phyloP scores from a whole-genome alignment of 306 rosid species.

The Astragalus glycyphyllos region DNA sequence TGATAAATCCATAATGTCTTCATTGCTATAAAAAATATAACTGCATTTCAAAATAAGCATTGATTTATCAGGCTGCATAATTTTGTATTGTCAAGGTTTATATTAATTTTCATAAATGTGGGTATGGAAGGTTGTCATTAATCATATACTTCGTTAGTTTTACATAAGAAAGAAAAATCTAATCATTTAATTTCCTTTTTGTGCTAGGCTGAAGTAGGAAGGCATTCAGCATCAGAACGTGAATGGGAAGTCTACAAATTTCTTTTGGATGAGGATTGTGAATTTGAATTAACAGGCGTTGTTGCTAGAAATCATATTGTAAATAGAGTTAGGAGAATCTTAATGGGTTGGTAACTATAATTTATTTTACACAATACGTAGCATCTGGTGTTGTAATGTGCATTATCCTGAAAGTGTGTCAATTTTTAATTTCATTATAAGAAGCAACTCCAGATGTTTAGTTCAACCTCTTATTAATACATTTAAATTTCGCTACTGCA shows the following conservation, averaged over 20 bases:
- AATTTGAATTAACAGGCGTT: constrained; percentile 49
- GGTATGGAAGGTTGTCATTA: neutral
- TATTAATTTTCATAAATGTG: no score
- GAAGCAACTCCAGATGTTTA: no score
- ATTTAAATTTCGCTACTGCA: no score
- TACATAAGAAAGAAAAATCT: constrained; percentile 8
- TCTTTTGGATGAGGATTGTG: constrained; percentile 75
- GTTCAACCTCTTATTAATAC: no score
- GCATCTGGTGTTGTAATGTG: constrained; percentile 27
- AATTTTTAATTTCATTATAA: no score
- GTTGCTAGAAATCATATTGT: constrained; percentile 71
- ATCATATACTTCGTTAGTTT: neutral
- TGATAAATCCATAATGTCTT: constrained; percentile 14
- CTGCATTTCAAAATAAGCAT: constrained; percentile 16
- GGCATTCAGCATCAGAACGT: constrained; percentile 69
- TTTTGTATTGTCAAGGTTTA: neutral
- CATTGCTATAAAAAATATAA: neutral
- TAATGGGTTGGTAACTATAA: constrained; percentile 73
- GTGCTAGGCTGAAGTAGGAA: constrained; percentile 79
- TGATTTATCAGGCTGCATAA: neutral
- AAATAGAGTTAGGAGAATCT: constrained; percentile 73
- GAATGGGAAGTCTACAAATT: constrained; percentile 89
- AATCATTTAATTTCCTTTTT: neutral
- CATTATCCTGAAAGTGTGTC: neutral
- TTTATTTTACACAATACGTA: neutral